Conservation (phyloP, 768 basidiomycete species). For the Glaciozyma martinii region DNA sequence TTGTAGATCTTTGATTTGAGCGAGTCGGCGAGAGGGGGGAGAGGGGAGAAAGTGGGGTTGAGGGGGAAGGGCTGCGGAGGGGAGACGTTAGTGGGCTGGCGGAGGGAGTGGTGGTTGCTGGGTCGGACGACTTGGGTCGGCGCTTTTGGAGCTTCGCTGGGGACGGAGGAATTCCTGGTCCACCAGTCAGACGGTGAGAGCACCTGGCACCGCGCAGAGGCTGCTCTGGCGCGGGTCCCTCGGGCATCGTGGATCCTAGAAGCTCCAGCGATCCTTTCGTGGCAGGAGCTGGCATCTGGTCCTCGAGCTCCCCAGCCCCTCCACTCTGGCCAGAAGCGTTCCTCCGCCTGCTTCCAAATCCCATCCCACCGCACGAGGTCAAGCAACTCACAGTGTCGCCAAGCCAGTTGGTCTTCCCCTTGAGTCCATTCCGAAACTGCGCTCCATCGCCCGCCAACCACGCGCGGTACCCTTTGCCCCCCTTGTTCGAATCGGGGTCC, state of each 20-base stretch:
- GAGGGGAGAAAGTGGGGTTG: slow-evolving; percentile 75
- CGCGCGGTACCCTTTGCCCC: slow-evolving; percentile 18
- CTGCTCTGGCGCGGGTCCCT: too few species aligned
- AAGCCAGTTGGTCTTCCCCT: slow-evolving; percentile 29
- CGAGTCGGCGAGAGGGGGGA: slow-evolving; percentile 60
- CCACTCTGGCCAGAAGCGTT: neutral
- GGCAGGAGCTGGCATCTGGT: too few species aligned
- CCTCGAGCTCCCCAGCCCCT: neutral
- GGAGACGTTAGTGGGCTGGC: neutral
- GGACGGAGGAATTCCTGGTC: neutral
- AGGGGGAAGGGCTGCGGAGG: slow-evolving; percentile 67
- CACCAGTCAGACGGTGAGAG: too few species aligned
- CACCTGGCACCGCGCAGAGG: too few species aligned
- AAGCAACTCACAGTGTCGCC: slow-evolving; percentile 23
- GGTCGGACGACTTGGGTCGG: neutral
- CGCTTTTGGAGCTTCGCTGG: neutral
- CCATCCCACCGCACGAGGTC: neutral
- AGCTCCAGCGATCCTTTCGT: too few species aligned
- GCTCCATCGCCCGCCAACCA: slow-evolving; percentile 27
- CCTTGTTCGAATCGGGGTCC: neutral
- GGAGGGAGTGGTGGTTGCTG: neutral
- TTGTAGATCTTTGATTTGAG: slow-evolving; percentile 53
- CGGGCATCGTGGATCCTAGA: too few species aligned
- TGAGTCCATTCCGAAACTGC: slow-evolving; percentile 8
- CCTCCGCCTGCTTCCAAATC: neutral